Percentiles rank a stretch among this genome's conserved stretches.
Evolutionary conservation across 495 filamentous ascomycete genomes (phyloP).

Genomic region (Amniculicola lignicola): DNA sequence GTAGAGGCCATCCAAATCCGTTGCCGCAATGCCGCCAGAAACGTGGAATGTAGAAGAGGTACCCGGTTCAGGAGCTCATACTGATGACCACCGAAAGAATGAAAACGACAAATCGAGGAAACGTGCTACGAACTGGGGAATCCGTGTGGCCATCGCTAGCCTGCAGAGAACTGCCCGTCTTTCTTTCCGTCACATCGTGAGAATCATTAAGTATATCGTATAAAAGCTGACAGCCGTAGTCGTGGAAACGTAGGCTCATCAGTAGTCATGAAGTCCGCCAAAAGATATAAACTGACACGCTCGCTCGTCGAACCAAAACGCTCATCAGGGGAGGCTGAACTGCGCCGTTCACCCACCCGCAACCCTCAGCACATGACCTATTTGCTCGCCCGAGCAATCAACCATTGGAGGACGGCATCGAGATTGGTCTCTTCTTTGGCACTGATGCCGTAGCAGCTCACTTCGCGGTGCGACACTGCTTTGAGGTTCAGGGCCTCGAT

Average conservation of each 20-base stretch:
- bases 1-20: background rate
- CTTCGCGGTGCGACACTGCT: constrained; percentile 84
- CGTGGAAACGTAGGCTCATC: constrained; percentile 30
- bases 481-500: constrained; percentile 92
- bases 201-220: constrained; percentile 38
- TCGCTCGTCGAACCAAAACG: background rate
- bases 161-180: constrained; percentile 37
- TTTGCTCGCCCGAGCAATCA: constrained; percentile 80
- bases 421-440: constrained; percentile 98
- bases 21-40: background rate
- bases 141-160: constrained; percentile 39
- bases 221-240: constrained; percentile 36
- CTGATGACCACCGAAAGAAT: constrained; percentile 21
- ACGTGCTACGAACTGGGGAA: constrained; percentile 34
- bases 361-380: constrained; percentile 36
- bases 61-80: constrained; percentile 5
- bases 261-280: constrained; percentile 29
- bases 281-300: constrained; percentile 1
- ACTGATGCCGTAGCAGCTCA: constrained; percentile 98
- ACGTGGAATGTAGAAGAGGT: constrained; percentile 3
- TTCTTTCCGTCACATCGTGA: constrained; percentile 39
- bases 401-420: constrained; percentile 93
- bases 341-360: background rate
- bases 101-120: constrained; percentile 17
- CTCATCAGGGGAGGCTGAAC: background rate